phyloP scores from a whole-genome alignment of 257 asterid genomes.

The Petunia secreta region DNA sequence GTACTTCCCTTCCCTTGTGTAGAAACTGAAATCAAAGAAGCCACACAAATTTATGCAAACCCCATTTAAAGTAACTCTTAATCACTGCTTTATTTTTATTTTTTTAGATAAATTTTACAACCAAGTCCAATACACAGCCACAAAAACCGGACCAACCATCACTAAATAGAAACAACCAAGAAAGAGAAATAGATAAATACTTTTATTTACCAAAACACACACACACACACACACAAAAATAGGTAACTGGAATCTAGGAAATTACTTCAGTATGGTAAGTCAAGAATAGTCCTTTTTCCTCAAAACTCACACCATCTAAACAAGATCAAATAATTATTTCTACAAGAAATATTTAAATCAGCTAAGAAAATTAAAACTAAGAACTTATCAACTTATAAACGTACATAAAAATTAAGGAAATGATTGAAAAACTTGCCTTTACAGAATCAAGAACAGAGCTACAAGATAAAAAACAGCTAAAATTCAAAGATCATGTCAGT shows the following conservation, averaged over 20 bases:
- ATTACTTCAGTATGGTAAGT: not conserved
- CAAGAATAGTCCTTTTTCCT: slow-evolving; percentile 27
- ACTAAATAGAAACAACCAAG: slow-evolving; percentile 22
- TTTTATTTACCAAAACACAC: not conserved
- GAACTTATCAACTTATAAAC: not conserved
- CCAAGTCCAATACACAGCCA: not conserved
- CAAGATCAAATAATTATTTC: not conserved
- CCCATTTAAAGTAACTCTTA: slow-evolving; percentile 3
- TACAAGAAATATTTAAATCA: not conserved
- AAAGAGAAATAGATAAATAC: not conserved
- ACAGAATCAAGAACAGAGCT: not conserved
- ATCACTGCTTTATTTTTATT: slow-evolving; percentile 12
- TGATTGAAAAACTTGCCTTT: not conserved
- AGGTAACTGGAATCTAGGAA: slow-evolving; percentile 26
- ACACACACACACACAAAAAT: not conserved
- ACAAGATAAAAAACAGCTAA: slow-evolving; percentile 8
- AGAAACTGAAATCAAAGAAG: slow-evolving; percentile 22
- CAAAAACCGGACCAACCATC: slow-evolving; percentile 21
- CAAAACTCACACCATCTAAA: not conserved
- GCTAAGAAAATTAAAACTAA: not conserved
- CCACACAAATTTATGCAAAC: slow-evolving; percentile 20
- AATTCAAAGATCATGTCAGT: not conserved
- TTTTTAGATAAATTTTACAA: not conserved
- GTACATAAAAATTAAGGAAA: not conserved
- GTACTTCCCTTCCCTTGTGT: slow-evolving; percentile 9